A percentile compares a stretch with the other conserved stretches of the same genome.
Evolutionary conservation across 2,329 filamentous ascomycete genomes (phyloP).

Genomic region (Fusarium nematophilum): DNA sequence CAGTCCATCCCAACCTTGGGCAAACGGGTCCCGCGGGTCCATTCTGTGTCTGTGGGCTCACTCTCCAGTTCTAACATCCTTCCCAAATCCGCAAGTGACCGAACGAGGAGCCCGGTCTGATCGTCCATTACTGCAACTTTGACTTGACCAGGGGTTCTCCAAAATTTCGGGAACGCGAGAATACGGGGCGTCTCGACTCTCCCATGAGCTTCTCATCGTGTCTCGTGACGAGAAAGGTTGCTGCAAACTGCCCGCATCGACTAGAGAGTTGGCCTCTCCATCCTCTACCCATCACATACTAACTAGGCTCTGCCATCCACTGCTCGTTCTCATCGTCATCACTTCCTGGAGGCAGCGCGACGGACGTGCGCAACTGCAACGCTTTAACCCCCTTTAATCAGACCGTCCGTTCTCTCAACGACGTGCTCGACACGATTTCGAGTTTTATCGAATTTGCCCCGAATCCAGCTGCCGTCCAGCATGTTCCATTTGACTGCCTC

Average conservation of each 20-base stretch:
- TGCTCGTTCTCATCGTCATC: conserved; percentile 28
- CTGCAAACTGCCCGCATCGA: conserved; percentile 9
- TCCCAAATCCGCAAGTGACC: conserved; percentile 27
- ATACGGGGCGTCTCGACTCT: conserved; percentile 7
- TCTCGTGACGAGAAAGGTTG: conserved; percentile 20
- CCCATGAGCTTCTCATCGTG: not conserved
- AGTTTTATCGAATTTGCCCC: conserved; percentile 9
- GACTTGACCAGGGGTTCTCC: conserved; percentile 36
- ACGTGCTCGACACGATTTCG: conserved; percentile 1
- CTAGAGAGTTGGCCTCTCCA: not conserved
- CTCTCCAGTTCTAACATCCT: conserved; percentile 10
- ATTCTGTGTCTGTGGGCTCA: conserved; percentile 4
- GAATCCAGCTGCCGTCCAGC: conserved; percentile 28
- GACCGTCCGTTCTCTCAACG: conserved; percentile 12
- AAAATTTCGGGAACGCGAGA: conserved; percentile 30
- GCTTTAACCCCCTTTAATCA: conserved; percentile 32
- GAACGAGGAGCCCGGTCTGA: conserved; percentile 23
- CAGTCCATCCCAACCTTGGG: conserved; percentile 12
- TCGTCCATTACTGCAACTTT: conserved; percentile 27
- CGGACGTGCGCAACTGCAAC: conserved; percentile 27
- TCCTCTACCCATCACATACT: conserved; percentile 1
- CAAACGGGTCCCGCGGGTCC: conserved; percentile 1
- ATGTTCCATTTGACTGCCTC: conserved; percentile 33
- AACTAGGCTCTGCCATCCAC: conserved; percentile 8
- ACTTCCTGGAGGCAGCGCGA: conserved; percentile 19